These are phyloP conservation scores for Chrysanthemum makinoi DNA, from an alignment of 129 eudicot genomes.

Conservation along the genomic window DNA sequence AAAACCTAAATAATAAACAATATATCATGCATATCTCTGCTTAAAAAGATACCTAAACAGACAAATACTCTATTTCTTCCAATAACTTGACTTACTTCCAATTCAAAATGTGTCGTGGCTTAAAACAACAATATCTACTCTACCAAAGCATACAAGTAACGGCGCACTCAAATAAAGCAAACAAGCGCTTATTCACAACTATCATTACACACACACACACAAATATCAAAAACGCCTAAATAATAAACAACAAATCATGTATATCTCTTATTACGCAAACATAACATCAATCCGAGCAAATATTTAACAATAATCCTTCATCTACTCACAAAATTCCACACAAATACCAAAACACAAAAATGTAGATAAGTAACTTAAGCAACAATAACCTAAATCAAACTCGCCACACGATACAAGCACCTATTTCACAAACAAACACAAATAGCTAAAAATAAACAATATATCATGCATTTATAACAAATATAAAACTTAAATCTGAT, in stretches of 20 bases:
- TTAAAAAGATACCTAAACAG: neutral
- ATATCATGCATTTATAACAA: neutral
- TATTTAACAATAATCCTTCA: neutral
- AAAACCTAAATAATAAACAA: too few species aligned
- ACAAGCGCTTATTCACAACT: neutral
- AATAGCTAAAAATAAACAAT: too few species aligned
- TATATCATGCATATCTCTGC: too few species aligned
- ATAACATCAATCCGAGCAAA: constrained; percentile 5
- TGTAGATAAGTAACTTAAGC: too few species aligned
- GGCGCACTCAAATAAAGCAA: neutral
- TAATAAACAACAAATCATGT: neutral
- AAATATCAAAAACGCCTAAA: neutral
- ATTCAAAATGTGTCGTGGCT: neutral
- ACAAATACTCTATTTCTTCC: neutral
- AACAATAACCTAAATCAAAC: neutral
- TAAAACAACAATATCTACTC: too few species aligned
- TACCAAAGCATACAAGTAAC: too few species aligned
- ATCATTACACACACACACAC: neutral
- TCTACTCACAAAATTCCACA: neutral
- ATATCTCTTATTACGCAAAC: neutral
- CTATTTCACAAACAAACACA: neutral
- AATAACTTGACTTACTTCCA: neutral
- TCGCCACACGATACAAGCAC: too few species aligned
- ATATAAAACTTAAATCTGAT: neutral
- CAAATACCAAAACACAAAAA: neutral